Evolutionary conservation across 345 rosid genomes (phyloP).

Genomic region (Iberis pinnata): DNA sequence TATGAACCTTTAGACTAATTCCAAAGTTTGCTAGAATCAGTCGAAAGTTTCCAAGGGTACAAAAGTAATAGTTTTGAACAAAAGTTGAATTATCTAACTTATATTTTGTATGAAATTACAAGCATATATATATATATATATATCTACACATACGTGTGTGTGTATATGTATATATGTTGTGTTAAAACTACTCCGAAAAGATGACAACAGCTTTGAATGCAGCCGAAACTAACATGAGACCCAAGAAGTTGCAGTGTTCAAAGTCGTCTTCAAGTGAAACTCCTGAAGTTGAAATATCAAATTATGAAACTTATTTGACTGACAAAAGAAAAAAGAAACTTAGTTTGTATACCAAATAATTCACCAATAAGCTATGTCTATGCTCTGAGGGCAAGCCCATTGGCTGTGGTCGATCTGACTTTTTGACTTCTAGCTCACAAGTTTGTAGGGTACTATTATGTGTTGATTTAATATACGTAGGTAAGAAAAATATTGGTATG

Average conservation of each 20-base stretch:
- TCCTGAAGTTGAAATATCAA: conserved; percentile 23
- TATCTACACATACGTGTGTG: background rate
- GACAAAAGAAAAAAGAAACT: no score
- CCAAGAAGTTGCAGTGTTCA: conserved; percentile 22
- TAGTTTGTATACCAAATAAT: conserved; percentile 7
- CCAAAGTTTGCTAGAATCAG: background rate
- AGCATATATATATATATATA: background rate
- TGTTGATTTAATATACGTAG: background rate
- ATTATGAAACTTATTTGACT: conserved; percentile 10
- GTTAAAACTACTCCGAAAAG: background rate
- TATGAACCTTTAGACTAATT: background rate
- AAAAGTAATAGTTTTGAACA: conserved; percentile 15
- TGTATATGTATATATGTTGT: background rate
- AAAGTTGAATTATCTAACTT: conserved; percentile 3
- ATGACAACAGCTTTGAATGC: conserved; percentile 19
- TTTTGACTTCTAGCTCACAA: conserved; percentile 21
- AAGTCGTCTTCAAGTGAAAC: conserved; percentile 30
- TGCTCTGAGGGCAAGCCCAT: conserved; percentile 21
- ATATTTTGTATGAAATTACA: conserved; percentile 10
- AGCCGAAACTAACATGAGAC: conserved; percentile 20
- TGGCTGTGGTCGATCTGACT: conserved; percentile 20
- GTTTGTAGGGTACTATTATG: conserved; percentile 9
- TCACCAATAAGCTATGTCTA: conserved; percentile 19
- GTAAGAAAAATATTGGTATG: no score
- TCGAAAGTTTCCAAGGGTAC: conserved; percentile 11